These are phyloP conservation scores for Nyssa sinensis DNA, from an alignment of 148 eudicot genomes.

Conservation along the genomic window DNA sequence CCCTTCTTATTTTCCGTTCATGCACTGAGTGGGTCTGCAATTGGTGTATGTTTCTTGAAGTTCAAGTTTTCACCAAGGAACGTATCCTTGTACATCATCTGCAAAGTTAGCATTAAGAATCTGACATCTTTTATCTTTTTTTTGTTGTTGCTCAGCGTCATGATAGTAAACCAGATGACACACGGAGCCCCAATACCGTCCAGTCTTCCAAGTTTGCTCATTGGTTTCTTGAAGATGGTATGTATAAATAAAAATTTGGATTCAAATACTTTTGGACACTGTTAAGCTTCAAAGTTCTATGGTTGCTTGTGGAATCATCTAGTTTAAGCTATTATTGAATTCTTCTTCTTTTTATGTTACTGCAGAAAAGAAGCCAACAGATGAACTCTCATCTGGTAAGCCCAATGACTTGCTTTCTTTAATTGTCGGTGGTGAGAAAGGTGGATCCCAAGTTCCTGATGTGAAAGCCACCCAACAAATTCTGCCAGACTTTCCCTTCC, in stretches of 20 bases:
- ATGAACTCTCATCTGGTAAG: conserved; percentile 36
- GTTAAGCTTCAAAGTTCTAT: conserved; percentile 1
- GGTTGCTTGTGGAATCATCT: background rate
- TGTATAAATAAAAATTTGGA: background rate
- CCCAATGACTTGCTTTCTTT: conserved; percentile 68
- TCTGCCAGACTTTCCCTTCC: conserved; percentile 21
- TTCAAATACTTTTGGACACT: background rate
- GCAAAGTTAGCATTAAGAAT: background rate
- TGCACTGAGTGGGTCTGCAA: background rate
- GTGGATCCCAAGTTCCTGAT: conserved; percentile 35
- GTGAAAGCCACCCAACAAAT: conserved; percentile 18
- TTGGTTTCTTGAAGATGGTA: conserved; percentile 92
- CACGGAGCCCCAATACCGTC: conserved; percentile 40
- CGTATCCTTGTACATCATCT: background rate
- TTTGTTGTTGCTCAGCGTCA: conserved; percentile 31
- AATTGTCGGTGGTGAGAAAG: conserved; percentile 68
- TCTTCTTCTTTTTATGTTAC: background rate
- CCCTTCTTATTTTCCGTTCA: background rate
- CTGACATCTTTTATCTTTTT: conserved; percentile 10
- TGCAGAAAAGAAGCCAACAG: conserved; percentile 51
- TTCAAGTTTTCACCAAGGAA: background rate
- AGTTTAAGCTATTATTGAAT: background rate
- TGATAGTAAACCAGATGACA: conserved; percentile 45
- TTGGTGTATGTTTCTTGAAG: background rate
- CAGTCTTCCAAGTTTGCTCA: conserved; percentile 81